phyloP scores from a whole-genome alignment of 768 basidiomycete genomes.

The Collybia mongolica region DNA sequence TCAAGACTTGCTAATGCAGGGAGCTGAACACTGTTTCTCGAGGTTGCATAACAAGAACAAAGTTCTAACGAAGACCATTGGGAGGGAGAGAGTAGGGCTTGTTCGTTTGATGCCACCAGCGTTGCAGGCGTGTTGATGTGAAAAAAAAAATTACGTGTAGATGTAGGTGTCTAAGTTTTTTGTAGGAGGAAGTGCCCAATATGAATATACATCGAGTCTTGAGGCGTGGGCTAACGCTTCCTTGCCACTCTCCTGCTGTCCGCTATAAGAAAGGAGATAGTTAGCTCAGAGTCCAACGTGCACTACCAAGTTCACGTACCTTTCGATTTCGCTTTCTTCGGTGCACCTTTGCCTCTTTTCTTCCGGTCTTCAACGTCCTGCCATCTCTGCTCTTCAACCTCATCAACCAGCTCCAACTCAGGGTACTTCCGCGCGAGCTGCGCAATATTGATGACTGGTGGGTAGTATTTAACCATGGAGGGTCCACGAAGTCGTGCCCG shows the following conservation, averaged over 20 bases:
- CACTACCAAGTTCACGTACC: constrained; percentile 38
- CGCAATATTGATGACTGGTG: constrained; percentile 54
- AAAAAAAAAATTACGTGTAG: no score
- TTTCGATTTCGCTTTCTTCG: constrained; percentile 73
- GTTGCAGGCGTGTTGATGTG: no score
- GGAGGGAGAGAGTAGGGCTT: no score
- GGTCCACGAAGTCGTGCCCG: constrained; percentile 80
- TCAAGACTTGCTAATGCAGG: no score
- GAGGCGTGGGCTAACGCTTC: constrained; percentile 27
- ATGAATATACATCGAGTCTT: neutral
- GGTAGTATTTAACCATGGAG: constrained; percentile 85
- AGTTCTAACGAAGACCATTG: no score
- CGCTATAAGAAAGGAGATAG: constrained; percentile 24
- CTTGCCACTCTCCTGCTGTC: constrained; percentile 52
- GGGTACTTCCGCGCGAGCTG: constrained; percentile 50
- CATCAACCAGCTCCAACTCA: constrained; percentile 59
- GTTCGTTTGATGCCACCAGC: no score
- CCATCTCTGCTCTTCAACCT: constrained; percentile 64
- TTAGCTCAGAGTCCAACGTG: neutral
- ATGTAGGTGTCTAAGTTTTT: no score
- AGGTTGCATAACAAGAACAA: no score
- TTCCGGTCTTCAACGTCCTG: constrained; percentile 67
- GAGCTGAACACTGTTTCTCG: no score
- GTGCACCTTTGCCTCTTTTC: constrained; percentile 80
- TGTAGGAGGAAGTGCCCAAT: no score